Percentiles rank a stretch among this genome's conserved stretches.
phyloP scores from a whole-genome alignment of 163 green algal genomes.

The Chlorella variabilis region DNA sequence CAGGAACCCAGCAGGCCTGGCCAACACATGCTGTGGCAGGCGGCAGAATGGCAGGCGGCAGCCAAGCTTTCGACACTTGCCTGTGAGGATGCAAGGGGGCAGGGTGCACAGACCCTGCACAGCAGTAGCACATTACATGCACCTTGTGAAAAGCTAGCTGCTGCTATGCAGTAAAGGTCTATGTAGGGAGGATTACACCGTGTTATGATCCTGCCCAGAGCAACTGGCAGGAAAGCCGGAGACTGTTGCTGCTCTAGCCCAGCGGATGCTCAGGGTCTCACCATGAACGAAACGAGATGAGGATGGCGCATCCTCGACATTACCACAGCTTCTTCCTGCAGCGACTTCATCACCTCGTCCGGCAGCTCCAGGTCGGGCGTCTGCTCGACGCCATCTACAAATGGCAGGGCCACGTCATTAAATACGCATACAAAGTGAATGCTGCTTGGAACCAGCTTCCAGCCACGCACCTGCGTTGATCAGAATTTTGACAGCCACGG shows the following conservation, averaged over 20 bases:
- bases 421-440: neutral
- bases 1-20: neutral
- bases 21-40: neutral
- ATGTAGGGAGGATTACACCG: too few relatives aligned
- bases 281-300: slow-evolving; percentile 53
- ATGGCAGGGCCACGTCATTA: neutral
- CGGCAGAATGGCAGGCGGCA: neutral
- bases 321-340: slow-evolving; percentile 48
- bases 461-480: neutral
- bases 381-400: neutral
- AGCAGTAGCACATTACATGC: too few relatives aligned
- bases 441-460: too few relatives aligned
- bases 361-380: neutral
- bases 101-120: slow-evolving; percentile 1
- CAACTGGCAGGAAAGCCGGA: too few relatives aligned
- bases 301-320: slow-evolving; percentile 57
- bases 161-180: too few relatives aligned
- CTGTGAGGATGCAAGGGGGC: slow-evolving; percentile 2
- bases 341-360: neutral
- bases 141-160: too few relatives aligned
- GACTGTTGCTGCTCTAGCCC: too few relatives aligned
- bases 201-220: too few relatives aligned
- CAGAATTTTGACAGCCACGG: slow-evolving; percentile 49
- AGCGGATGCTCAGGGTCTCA: too few relatives aligned
- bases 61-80: too few relatives aligned